Base-by-base conservation (phyloP, 2,329 filamentous ascomycete species). In the Ophiostoma ulmi region DNA sequence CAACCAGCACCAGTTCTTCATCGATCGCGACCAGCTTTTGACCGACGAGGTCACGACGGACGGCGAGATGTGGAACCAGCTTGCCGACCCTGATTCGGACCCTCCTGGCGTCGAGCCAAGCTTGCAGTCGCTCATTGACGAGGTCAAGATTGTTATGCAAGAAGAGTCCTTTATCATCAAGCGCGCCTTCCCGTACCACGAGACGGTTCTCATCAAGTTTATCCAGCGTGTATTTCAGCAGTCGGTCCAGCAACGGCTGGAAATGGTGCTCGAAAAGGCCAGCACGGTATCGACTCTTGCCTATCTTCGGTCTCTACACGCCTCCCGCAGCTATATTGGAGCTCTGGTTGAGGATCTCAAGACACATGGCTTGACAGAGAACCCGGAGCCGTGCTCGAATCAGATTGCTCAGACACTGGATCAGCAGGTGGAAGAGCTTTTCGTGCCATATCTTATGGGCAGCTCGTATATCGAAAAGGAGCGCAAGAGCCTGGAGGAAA, bases 1-100 rank as follows among this genome's bases (percentile, higher is more conserved):
- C 77, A 99, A 99, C 78, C 95, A 99, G 79, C 96, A 99, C 80
- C 93, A 97, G 77, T 99, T 99, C 85, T 99, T 99, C 81, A 97
- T 99, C 77, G 95, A 98, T 78, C 87, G 94, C 36, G 95, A 93
- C 75, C 94, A 98, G 79, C 84, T 99, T 71, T 90, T 97, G 68
- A 91, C 90, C 0, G 94, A 97, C 76, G 94, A 97, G 78, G 88
- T 97, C 20, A 86, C 86, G 2, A 86, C 87, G 14, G 92, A 95
- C 75, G 86, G 85, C 71, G 87, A 93, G 73, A 90, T 88, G 1
- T 97, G 94, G 94, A 94, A 98, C 71, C 90, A 90, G 75, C 84
- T 99, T 69, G 94, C 96, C 66, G 95, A 99, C 77, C 96, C 96
- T 0, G 95, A 99, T 80, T 88, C 92, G 0, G 94, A 97, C 68